Evolutionary conservation across 2,329 filamentous ascomycete genomes (phyloP).

Genomic region (Allantophomopsis cytisporea): DNA sequence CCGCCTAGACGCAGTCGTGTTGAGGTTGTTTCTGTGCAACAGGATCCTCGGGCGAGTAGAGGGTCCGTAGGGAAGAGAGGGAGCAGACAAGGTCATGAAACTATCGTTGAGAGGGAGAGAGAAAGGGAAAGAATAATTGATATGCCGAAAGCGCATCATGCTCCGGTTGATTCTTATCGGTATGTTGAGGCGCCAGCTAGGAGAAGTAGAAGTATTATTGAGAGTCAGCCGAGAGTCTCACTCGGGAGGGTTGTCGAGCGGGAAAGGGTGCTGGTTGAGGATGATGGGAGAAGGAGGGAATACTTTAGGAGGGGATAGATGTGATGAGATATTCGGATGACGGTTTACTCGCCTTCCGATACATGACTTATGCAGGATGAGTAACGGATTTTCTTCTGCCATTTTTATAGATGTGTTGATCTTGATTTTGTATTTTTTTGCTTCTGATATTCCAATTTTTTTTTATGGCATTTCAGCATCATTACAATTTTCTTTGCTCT

Average conservation of each 20-base stretch:
- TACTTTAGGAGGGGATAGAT: slow-evolving; percentile 8
- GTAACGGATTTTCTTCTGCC: no score
- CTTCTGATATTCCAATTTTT: no score
- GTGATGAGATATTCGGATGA: no score
- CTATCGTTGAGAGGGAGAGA: slow-evolving; percentile 14
- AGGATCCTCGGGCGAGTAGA: neutral
- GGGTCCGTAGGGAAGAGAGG: slow-evolving; percentile 1
- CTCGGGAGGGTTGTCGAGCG: slow-evolving; percentile 8
- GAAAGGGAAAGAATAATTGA: slow-evolving; percentile 4
- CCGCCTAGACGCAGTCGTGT: neutral
- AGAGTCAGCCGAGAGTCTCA: slow-evolving; percentile 1
- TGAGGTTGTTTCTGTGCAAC: neutral
- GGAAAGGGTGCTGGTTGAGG: slow-evolving; percentile 12
- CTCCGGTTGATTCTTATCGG: slow-evolving; percentile 10
- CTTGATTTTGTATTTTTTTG: no score
- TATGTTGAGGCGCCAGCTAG: slow-evolving; percentile 9
- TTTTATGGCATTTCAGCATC: no score
- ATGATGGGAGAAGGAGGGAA: slow-evolving; percentile 14
- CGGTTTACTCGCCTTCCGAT: no score
- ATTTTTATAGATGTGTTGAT: no score
- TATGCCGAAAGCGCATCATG: slow-evolving; percentile 2
- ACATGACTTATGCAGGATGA: no score
- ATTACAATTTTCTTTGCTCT: no score
- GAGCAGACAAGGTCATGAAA: slow-evolving; percentile 7
- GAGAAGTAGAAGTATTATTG: slow-evolving; percentile 11